Conservation (phyloP, 108 stramenopile genomes). For the Aureococcus anophagefferens region DNA sequence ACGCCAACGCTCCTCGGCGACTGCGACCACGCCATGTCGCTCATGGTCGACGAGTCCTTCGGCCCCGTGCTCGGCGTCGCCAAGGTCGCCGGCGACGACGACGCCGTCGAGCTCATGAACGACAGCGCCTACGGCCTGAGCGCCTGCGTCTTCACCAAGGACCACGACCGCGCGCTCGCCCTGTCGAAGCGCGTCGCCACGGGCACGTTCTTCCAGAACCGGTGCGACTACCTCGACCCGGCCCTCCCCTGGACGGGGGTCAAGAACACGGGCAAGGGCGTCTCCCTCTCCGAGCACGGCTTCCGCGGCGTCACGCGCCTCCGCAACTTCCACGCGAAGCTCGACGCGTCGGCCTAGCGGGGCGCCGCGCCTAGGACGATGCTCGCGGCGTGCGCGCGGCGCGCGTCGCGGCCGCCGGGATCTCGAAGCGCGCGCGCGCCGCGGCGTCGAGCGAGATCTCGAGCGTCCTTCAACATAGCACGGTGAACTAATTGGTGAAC, state of each 20-base stretch:
- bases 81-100: slow-evolving; percentile 27
- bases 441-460: too few relatives aligned
- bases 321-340: slow-evolving; percentile 9
- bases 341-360: too few relatives aligned
- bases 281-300: slow-evolving; percentile 8
- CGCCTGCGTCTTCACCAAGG: slow-evolving; percentile 25
- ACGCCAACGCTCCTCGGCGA: slow-evolving; percentile 27
- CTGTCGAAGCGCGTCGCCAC: not conserved
- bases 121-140: slow-evolving; percentile 36
- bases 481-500: too few relatives aligned
- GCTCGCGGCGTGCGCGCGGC: too few relatives aligned
- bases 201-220: slow-evolving; percentile 14
- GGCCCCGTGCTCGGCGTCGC: slow-evolving; percentile 30
- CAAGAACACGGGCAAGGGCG: slow-evolving; percentile 14
- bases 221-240: slow-evolving; percentile 15
- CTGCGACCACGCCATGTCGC: slow-evolving; percentile 17
- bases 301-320: slow-evolving; percentile 8
- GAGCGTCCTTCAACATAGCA: too few relatives aligned
- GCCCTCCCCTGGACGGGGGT: slow-evolving; percentile 10
- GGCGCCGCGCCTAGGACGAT: too few relatives aligned
- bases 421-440: too few relatives aligned
- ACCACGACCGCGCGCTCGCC: not conserved
- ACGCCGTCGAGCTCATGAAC: slow-evolving; percentile 34
- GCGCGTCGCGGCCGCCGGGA: too few relatives aligned
- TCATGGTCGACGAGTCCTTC: slow-evolving; percentile 30